Base-by-base conservation (phyloP, 106 monocot genomes). In the Phalaenopsis aphrodite region DNA sequence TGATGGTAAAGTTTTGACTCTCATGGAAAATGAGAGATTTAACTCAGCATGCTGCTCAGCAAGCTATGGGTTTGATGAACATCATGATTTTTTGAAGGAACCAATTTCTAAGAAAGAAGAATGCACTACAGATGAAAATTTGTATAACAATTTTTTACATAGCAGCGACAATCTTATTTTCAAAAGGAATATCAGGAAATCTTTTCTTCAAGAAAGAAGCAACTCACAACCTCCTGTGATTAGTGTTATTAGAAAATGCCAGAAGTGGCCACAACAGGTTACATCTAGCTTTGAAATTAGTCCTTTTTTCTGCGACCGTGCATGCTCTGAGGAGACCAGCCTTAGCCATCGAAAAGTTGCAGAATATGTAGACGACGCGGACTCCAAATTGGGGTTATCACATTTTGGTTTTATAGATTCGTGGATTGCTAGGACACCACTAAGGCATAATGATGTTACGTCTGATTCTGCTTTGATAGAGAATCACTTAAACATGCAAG, bases 201-300 rank as follows among this genome's bases (percentile, higher is more conserved):
- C 15, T 39, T 0, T 57, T 82, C 57, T 46, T 74, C 77, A 77
- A 16, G 75, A 84, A 46, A 58, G 68, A 56, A 43, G 38, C 78
- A 39, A 57, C 64, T 21, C 49, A 39, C 81, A 23, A 42, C 47
- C 9, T 23, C 58, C 61, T 23, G 69, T 76, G 21, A 69, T 81
- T 76, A 65, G 78, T 78, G 56, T 55, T 8, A 65, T 82, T 78
- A 81, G 81, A 85, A 83, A 82, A 82, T 84, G 82, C 78, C 79
- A 67, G 2, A 74, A 47, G 47, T 78, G 61, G 43, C 23, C 39
- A 9, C 56, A 69, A 10, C 38, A 76, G 0, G 85, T 85, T 85
- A 42, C 55, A 47, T 41, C 49, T 49, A 45, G 42, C 69, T 77
- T 48, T 83, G 37, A 55, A 9, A 1, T 17, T 37, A 41, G 79